phyloP scores from a whole-genome alignment of 1,139 yeast species.

The Scheffersomyces stambukii region DNA sequence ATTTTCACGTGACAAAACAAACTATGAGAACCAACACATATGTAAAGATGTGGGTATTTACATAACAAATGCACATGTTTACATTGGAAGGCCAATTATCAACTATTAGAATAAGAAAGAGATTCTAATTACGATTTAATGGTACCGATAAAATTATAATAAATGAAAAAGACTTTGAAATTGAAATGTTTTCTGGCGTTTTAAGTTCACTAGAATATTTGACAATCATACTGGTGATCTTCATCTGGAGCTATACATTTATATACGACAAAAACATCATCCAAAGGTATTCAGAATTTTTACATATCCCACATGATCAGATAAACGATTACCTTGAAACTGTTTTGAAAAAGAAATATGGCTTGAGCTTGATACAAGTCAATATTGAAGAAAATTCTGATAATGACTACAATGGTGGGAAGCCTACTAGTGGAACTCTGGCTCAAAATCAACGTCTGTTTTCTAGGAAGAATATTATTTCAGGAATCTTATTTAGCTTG shows the following conservation, averaged over 20 bases:
- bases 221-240: conserved; percentile 4
- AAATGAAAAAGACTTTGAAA: too few species aligned
- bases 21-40: too few species aligned
- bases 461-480: conserved; percentile 9
- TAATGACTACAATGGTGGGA: conserved; percentile 9
- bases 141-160: too few species aligned
- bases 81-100: too few species aligned
- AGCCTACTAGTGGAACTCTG: conserved; percentile 1
- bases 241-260: conserved; percentile 19
- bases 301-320: conserved; percentile 15
- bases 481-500: conserved; percentile 27
- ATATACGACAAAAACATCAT: conserved; percentile 24
- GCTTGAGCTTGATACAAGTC: conserved; percentile 15
- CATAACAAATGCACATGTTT: too few species aligned
- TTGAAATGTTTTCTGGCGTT: too few species aligned
- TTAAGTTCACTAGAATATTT: conserved; percentile 6
- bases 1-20: too few species aligned
- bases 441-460: not conserved
- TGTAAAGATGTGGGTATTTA: too few species aligned
- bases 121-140: too few species aligned
- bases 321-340: conserved; percentile 19
- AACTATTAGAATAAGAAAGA: too few species aligned
- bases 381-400: conserved; percentile 15
- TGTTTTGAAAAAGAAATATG: conserved; percentile 13
- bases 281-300: conserved; percentile 18